Evolutionary conservation across 305 asterid species (phyloP), one percentile per base, ranked within the genome.

Genomic region (Salvia sclarea): DNA sequence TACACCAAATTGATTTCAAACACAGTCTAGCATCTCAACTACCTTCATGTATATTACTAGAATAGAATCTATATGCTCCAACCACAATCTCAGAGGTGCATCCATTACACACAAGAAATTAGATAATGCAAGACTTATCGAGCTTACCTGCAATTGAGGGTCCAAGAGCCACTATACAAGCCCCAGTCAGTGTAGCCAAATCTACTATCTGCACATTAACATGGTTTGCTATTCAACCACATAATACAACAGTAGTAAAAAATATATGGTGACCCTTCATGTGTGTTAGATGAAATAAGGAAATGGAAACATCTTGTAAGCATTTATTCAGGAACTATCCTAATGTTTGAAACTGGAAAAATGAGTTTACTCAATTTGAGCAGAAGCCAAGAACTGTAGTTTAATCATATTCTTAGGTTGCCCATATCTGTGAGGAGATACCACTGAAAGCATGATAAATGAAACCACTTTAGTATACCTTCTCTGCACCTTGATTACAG

Each of bases 401-500:
- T 16, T 40, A 13, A 25, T 25, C 41, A 25, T 16, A 6, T 30
- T 30, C 40, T 40, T 24, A 61, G 40, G 65, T 14, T n/a, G 18
- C 53, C 70, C 18, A 25, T 70, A 7, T n/a, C 24, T 14, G 14
- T 43, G 37, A 45, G 18, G 57, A 41, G 12, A 16, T 22, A 18
- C 6, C 54, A 25, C 17, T 6, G 50, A 6, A 66, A 73, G 49
- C 50, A 24, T 43, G 30, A 52, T n/a, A 49, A 52, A 68, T 28
- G 24, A 24, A 56, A 64, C 52, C 60, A 37, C 48, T 12, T 7
- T 28, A 4, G 43, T 16, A 61, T 91, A 95, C 98, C 99, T 91
- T 95, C 50, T 88, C 97, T 18, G 81, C 96, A 41, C 99, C 99
- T 86, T 91, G 98, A 79, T 89, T 89, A 73, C 98, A 91, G 69